phyloP scores from a whole-genome alignment of 2,329 filamentous ascomycete genomes.

The Neofusicoccum parvum region DNA sequence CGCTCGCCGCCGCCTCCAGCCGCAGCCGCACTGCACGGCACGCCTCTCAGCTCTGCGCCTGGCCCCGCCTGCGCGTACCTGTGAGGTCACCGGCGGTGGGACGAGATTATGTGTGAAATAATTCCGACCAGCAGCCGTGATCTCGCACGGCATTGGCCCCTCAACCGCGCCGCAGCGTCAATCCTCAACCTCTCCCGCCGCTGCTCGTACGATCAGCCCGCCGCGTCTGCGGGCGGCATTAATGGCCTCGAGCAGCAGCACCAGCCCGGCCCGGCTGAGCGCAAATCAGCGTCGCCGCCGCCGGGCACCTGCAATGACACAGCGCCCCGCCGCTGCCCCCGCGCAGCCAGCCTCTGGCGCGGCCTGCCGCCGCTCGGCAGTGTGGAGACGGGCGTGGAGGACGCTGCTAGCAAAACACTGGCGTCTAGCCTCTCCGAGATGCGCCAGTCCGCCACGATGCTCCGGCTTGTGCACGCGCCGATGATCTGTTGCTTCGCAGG shows the following conservation, averaged over 20 bases:
- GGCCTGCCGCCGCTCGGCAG: not conserved
- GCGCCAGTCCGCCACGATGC: not conserved
- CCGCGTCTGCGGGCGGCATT: not conserved
- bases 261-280: not conserved
- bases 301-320: not conserved
- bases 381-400: not conserved
- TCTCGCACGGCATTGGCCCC: slow-evolving; percentile 9
- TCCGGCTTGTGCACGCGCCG: slow-evolving; percentile 5
- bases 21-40: not conserved
- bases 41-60: not conserved
- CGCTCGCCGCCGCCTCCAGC: not conserved
- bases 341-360: not conserved
- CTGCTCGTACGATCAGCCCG: slow-evolving; percentile 11
- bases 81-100: slow-evolving; percentile 1
- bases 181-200: not conserved
- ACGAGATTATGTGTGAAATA: slow-evolving; percentile 9
- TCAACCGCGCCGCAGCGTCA: not conserved
- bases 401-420: slow-evolving; percentile 6
- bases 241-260: not conserved
- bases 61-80: not conserved
- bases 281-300: not conserved
- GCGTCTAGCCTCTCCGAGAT: slow-evolving; percentile 7
- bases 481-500: slow-evolving; percentile 3
- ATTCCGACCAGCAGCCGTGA: not conserved
- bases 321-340: not conserved